phyloP scores from a whole-genome alignment of 1,284 basidiomycete species.

The Fomitopsis pinicola region DNA sequence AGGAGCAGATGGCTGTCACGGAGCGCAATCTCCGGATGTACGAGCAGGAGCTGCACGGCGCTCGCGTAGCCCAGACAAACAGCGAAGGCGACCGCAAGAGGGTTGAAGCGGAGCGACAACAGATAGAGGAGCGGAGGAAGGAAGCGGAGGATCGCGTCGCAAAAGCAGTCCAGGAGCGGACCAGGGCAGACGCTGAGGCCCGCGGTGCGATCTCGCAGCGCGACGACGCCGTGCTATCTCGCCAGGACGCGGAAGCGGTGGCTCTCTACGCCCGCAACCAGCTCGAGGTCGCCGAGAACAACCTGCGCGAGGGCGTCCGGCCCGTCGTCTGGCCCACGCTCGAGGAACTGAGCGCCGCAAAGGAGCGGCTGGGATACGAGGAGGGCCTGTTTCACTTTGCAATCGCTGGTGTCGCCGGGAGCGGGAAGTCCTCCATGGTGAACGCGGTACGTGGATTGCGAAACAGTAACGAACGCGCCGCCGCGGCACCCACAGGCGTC shows the following conservation, averaged over 20 bases:
- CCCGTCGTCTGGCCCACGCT: neutral
- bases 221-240: neutral
- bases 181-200: neutral
- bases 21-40: neutral
- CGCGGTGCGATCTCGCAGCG: neutral
- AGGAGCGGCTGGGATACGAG: neutral
- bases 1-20: neutral
- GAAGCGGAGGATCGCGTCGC: neutral
- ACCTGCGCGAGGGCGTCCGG: neutral
- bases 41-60: neutral
- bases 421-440: neutral
- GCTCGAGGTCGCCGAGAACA: neutral
- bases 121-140: neutral
- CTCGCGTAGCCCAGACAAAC: neutral
- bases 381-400: constrained; percentile 1
- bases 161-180: neutral
- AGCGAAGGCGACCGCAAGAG: neutral
- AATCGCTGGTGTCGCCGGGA: neutral
- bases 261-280: neutral
- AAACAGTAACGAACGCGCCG: neutral
- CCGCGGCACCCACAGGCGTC: neutral
- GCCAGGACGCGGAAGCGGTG: neutral
- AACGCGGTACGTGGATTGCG: neutral
- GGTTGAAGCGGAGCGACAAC: neutral
- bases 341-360: neutral